These are phyloP conservation scores for Phytomonas francai DNA, from an alignment of 208 protist species.

Conservation along the genomic window DNA sequence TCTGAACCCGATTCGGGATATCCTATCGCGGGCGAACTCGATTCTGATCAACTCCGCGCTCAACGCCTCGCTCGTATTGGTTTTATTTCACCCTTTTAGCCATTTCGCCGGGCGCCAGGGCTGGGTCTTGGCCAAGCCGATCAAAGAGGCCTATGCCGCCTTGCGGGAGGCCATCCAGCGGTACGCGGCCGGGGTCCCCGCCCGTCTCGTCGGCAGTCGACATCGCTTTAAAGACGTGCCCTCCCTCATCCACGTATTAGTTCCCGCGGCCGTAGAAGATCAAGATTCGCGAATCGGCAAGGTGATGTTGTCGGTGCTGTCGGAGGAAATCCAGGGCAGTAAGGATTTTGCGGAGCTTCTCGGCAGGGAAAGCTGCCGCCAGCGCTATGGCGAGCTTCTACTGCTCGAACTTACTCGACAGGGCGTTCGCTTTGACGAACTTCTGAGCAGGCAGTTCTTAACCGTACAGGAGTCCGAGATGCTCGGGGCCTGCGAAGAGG, in stretches of 20 bases:
- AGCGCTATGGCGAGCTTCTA: slow-evolving; percentile 68
- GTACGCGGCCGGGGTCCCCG: slow-evolving; percentile 37
- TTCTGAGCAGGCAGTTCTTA: slow-evolving; percentile 58
- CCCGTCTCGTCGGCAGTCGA: slow-evolving; percentile 24
- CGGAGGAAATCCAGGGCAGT: slow-evolving; percentile 47
- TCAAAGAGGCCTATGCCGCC: slow-evolving; percentile 35
- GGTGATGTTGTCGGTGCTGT: slow-evolving; percentile 36
- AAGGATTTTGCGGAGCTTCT: slow-evolving; percentile 65
- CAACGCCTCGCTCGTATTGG: slow-evolving; percentile 44
- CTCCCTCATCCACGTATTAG: slow-evolving; percentile 29
- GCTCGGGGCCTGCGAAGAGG: slow-evolving; percentile 65
- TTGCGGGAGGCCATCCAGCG: slow-evolving; percentile 35
- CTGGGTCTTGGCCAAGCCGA: slow-evolving; percentile 29
- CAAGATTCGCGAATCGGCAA: slow-evolving; percentile 40
- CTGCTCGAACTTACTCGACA: slow-evolving; percentile 73
- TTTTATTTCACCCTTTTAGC: slow-evolving; percentile 58
- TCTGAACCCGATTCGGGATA: slow-evolving; percentile 42
- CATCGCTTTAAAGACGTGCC: slow-evolving; percentile 16
- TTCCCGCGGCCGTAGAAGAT: slow-evolving; percentile 9
- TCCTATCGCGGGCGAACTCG: slow-evolving; percentile 67
- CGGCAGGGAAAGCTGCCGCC: slow-evolving; percentile 13
- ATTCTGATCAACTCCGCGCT: slow-evolving; percentile 73
- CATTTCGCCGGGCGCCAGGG: slow-evolving; percentile 9
- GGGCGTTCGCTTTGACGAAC: slow-evolving; percentile 56
- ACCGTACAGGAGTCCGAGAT: slow-evolving; percentile 39